These are phyloP conservation scores for Boehmeria nivea DNA, from an alignment of 306 rosid genomes.

Conservation along the genomic window DNA sequence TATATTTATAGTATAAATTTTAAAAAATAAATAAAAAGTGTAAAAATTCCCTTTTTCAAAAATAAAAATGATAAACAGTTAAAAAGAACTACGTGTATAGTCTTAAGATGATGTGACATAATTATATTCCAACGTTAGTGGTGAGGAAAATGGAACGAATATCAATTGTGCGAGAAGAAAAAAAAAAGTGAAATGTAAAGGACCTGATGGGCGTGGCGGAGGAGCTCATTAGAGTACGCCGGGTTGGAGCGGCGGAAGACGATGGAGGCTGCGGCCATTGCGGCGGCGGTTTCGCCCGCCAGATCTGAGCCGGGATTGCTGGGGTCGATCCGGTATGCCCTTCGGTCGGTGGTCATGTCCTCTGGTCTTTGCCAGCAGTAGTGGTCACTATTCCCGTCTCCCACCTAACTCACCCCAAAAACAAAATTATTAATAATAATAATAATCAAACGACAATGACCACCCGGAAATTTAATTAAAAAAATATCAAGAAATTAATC, in stretches of 20 bases:
- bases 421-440: background rate
- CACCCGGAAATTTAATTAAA: too few relatives aligned
- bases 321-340: constrained; percentile 74
- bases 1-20: too few relatives aligned
- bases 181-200: background rate
- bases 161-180: background rate
- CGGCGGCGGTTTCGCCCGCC: constrained; percentile 97
- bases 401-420: constrained; percentile 51
- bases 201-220: constrained; percentile 83
- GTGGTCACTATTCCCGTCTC: constrained; percentile 94
- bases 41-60: background rate
- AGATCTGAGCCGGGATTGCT: constrained; percentile 99
- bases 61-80: background rate
- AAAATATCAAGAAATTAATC: too few relatives aligned
- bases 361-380: constrained; percentile 99
- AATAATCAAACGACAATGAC: too few relatives aligned
- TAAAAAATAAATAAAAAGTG: too few relatives aligned
- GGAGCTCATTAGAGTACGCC: constrained; percentile 60
- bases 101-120: too few relatives aligned
- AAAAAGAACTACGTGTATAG: background rate
- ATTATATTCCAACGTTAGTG: background rate
- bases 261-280: constrained; percentile 96
- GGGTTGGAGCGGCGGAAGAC: constrained; percentile 87
- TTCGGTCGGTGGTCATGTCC: constrained; percentile 98
- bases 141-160: too few relatives aligned